Evolutionary conservation across 768 basidiomycete species (phyloP).

Genomic region (Boletales sp.): DNA sequence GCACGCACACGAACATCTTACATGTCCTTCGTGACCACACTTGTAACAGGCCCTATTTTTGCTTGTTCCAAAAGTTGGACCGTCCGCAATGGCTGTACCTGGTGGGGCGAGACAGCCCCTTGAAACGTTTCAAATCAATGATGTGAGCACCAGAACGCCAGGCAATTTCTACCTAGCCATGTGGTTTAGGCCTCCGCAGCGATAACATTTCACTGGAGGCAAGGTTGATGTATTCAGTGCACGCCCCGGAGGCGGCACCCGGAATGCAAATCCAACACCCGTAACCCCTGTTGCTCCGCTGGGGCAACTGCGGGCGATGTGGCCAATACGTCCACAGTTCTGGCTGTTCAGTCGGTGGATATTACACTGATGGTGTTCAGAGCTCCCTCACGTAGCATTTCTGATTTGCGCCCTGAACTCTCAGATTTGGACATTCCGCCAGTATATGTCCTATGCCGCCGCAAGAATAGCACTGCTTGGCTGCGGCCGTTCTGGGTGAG

Average conservation of each 20-base stretch:
- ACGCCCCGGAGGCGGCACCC: conserved; percentile 72
- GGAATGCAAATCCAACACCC: conserved; percentile 53
- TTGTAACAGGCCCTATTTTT: conserved; percentile 85
- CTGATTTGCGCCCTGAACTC: conserved; percentile 63
- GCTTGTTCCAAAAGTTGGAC: conserved; percentile 39
- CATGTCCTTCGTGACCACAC: conserved; percentile 85
- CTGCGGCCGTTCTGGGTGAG: conserved; percentile 73
- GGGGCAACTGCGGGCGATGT: conserved; percentile 77
- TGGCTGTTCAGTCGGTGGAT: conserved; percentile 23
- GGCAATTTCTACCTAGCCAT: conserved; percentile 59
- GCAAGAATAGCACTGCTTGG: conserved; percentile 92
- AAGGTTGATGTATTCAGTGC: conserved; percentile 70
- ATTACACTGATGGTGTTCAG: conserved; percentile 1
- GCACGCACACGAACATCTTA: conserved; percentile 36
- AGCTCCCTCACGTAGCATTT: conserved; percentile 74
- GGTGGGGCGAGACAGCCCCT: conserved; percentile 83
- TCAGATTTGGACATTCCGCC: conserved; percentile 81
- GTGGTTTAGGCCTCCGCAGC: conserved; percentile 87
- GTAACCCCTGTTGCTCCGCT: conserved; percentile 38
- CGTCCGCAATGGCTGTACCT: conserved; percentile 47
- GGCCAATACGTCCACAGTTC: conserved; percentile 82
- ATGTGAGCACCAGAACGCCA: conserved; percentile 1
- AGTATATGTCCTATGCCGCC: conserved; percentile 90
- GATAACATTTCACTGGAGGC: conserved; percentile 84
- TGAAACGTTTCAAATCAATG: conserved; percentile 8